Percentiles rank a stretch among this genome's conserved stretches.
Conservation (phyloP, 83 land plant species). For the Picea abies region DNA sequence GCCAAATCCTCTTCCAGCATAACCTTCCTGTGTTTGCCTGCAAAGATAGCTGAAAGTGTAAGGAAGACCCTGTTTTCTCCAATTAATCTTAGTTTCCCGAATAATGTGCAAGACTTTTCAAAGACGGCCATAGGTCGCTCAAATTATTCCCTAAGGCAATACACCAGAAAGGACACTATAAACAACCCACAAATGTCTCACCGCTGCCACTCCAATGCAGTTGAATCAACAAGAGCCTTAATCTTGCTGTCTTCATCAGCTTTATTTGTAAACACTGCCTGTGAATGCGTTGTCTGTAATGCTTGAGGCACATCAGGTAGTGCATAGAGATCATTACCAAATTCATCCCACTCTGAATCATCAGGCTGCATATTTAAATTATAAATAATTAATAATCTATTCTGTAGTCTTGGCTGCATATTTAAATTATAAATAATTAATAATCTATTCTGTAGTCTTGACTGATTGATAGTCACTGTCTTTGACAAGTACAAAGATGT, state of each 20-base stretch:
- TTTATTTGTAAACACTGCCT: conserved; percentile 44
- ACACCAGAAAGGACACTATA: not conserved
- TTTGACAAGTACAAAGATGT: not conserved
- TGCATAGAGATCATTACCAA: conserved; percentile 83
- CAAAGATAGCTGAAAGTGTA: conserved; percentile 14
- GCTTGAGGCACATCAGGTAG: conserved; percentile 58
- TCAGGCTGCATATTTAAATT: conserved; percentile 48
- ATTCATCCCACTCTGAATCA: conserved; percentile 89
- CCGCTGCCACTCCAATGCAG: conserved; percentile 88
- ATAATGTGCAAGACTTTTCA: not conserved
- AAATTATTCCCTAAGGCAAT: too few relatives aligned
- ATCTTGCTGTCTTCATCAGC: conserved; percentile 87
- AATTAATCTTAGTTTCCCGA: not conserved
- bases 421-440: not conserved
- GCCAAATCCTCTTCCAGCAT: conserved; percentile 78
- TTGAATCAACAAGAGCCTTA: conserved; percentile 76
- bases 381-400: not conserved
- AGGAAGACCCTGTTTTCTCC: not conserved
- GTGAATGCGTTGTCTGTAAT: conserved; percentile 24
- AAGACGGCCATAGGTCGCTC: not conserved
- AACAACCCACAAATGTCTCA: conserved; percentile 21
- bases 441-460: not conserved
- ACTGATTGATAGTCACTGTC: too few relatives aligned
- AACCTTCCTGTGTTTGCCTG: conserved; percentile 79
- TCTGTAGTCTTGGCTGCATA: conserved; percentile 36